Conservation (phyloP, 106 monocot genomes). For the Hemerocallis citrina region DNA sequence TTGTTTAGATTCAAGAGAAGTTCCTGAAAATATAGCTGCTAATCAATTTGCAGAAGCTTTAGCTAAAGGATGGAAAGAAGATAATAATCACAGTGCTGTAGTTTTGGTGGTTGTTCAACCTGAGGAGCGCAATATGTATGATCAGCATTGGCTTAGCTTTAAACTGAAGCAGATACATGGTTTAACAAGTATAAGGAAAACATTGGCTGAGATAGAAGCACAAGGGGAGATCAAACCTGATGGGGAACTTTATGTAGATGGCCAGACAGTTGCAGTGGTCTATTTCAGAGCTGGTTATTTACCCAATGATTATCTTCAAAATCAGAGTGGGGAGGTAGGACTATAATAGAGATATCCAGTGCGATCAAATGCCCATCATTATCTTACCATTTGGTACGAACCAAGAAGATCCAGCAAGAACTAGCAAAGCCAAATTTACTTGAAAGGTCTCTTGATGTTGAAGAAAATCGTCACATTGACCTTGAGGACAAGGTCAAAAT, state of each 20-base stretch:
- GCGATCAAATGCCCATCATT: constrained; percentile 97
- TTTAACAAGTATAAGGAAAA: constrained; percentile 69
- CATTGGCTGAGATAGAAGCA: constrained; percentile 79
- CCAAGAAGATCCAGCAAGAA: constrained; percentile 99
- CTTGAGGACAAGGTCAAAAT: too few relatives aligned
- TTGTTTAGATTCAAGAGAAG: constrained; percentile 49
- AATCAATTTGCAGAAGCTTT: constrained; percentile 63
- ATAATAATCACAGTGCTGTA: constrained; percentile 66
- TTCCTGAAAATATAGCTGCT: constrained; percentile 66
- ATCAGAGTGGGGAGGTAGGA: constrained; percentile 85
- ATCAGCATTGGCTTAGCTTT: constrained; percentile 83
- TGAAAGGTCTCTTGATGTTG: too few relatives aligned
- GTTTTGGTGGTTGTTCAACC: constrained; percentile 78
- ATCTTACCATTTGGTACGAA: constrained; percentile 91
- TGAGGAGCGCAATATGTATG: constrained; percentile 97
- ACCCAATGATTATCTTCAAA: constrained; percentile 98
- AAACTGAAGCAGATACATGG: constrained; percentile 72
- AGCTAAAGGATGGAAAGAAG: constrained; percentile 78
- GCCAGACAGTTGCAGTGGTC: constrained; percentile 55
- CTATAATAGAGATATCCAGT: constrained; percentile 75
- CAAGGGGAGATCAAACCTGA: constrained; percentile 68
- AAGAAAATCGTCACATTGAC: too few relatives aligned
- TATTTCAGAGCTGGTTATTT: constrained; percentile 96
- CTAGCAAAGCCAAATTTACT: constrained; percentile 89
- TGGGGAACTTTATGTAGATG: constrained; percentile 74